Conservation (phyloP, 73 alveolate genomes). For the Paramecium octaurelia region DNA sequence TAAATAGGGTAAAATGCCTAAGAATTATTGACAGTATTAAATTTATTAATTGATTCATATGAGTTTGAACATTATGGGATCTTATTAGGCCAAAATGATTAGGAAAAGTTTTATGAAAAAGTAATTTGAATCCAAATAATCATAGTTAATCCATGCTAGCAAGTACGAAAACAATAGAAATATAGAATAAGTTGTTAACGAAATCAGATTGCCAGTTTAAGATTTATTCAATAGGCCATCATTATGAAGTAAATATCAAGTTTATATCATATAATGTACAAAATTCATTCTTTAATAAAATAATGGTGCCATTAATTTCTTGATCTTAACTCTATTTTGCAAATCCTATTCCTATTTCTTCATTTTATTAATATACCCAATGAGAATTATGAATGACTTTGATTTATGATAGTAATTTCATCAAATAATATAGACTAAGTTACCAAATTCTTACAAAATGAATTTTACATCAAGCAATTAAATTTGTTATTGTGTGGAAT, state of each 20-base stretch:
- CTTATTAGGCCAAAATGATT: neutral
- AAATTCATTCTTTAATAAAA: neutral
- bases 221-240: slow-evolving; percentile 14
- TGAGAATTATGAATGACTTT: no score
- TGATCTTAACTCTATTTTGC: neutral
- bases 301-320: neutral
- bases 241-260: neutral
- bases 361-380: no score
- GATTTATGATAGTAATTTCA: no score
- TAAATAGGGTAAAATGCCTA: neutral
- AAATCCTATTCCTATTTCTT: no score
- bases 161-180: neutral
- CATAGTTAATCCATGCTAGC: neutral
- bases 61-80: slow-evolving; percentile 25
- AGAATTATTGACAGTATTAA: neutral
- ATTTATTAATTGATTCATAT: neutral
- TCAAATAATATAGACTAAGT: no score
- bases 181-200: neutral
- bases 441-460: no score
- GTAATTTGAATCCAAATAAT: neutral
- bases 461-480: no score
- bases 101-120: neutral
- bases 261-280: neutral
- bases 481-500: no score
- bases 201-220: neutral